Base-by-base conservation (phyloP, 345 rosid genomes). In the Eutrema japonicum region DNA sequence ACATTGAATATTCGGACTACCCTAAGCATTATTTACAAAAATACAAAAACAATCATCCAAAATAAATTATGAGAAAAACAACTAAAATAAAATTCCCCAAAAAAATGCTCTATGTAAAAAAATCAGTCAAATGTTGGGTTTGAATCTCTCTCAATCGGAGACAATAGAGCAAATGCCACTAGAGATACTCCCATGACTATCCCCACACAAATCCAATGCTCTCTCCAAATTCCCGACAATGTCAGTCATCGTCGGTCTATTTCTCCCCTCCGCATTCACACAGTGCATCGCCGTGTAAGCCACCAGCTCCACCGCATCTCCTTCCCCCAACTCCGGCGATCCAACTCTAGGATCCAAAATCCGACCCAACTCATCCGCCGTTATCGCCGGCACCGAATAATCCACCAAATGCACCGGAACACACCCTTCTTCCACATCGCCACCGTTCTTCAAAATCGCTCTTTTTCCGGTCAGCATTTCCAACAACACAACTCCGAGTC, bases 291-390 rank as follows among this genome's bases (percentile, higher is more conserved):
- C 98, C 12, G 85, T 89, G 45, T 88, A 80, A 4, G 87, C 93
- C 80, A 91, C 84, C 58, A 85, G 79, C 84, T 91, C 98, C 75
- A 91, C 88, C 37, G 98, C 98, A 50, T 93, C 97, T 11, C 83
- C 80, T 71, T 91, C 97, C 37, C 67, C 62, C 41, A 80, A 6
- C 73, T 66, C 86, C 12, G 92, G 89, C 1, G 71, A 68, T 9
- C 87, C 86, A 0, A 90, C 90, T 59, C 97, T 83, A 3, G n/a
- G 1, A 53, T 93, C 98, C 84, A 93, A 68, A 16, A 90, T 70
- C 72, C 51, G 68, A 1, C 54, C 76, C 82, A 87, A 49, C 51
- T 90, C 87, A 18, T 82, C 86, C 0, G 50, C 64, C 57, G 62
- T 74, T 0, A 93, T 87, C 42, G 76, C 83, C 0, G 96, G 88